A percentile compares a stretch with the other conserved stretches of the same genome.
Conservation (phyloP, 176 grass and related monocot species). For the Carex parvula region DNA sequence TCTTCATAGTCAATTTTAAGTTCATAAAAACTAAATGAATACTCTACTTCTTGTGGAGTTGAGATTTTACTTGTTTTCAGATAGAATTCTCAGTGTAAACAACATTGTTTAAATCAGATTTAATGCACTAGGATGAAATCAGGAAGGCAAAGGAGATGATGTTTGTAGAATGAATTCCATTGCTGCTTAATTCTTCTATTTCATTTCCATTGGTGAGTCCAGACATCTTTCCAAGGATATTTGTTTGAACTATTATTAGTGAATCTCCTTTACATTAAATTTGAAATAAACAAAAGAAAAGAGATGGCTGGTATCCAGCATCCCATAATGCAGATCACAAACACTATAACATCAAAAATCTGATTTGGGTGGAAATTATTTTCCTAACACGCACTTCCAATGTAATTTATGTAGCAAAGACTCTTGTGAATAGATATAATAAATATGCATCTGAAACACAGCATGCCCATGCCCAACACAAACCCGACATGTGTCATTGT, state of each 20-base stretch:
- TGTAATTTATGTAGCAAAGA: not conserved
- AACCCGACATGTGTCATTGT: too few species aligned
- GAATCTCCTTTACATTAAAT: not conserved
- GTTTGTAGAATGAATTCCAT: not conserved
- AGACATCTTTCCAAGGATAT: not conserved
- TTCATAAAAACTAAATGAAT: not conserved
- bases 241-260: not conserved
- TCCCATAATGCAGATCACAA: not conserved
- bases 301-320: not conserved
- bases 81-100: not conserved
- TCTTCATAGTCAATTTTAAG: not conserved
- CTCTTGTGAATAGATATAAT: not conserved
- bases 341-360: not conserved
- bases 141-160: not conserved
- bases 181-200: not conserved
- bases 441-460: not conserved
- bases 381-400: not conserved
- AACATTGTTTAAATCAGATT: not conserved
- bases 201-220: not conserved
- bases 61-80: not conserved
- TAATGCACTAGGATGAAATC: not conserved
- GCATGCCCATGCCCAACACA: too few species aligned
- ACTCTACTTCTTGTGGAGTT: not conserved
- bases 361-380: not conserved
- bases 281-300: not conserved